A percentile compares a stretch with the other conserved stretches of the same genome.
These are phyloP conservation scores for Pluteus cervinus DNA, from an alignment of 768 basidiomycete genomes.

Conservation along the genomic window DNA sequence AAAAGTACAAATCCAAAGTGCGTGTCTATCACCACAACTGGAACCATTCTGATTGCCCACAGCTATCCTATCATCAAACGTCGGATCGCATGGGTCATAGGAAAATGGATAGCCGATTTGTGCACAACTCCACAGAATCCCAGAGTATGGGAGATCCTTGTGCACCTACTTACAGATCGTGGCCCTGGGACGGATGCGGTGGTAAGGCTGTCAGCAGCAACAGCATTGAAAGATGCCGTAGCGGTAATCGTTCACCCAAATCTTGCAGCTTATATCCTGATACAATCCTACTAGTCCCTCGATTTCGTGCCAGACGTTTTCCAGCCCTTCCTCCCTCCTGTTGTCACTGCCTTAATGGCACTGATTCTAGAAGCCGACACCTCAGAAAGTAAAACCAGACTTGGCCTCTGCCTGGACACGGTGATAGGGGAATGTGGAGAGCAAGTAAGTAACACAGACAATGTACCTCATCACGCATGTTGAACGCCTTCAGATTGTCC, in stretches of 20 bases:
- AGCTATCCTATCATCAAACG: slow-evolving; percentile 92
- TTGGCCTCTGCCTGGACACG: slow-evolving; percentile 63
- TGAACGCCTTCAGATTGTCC: slow-evolving; percentile 47
- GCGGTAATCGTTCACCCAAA: slow-evolving; percentile 45
- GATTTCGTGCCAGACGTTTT: slow-evolving; percentile 60
- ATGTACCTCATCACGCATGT: not conserved
- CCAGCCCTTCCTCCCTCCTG: slow-evolving; percentile 57
- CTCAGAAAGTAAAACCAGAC: slow-evolving; percentile 68
- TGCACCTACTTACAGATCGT: slow-evolving; percentile 68
- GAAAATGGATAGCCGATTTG: slow-evolving; percentile 78
- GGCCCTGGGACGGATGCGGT: slow-evolving; percentile 73
- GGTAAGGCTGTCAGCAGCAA: slow-evolving; percentile 80
- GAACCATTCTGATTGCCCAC: not conserved
- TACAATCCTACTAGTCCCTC: slow-evolving; percentile 39
- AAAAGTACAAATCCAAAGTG: slow-evolving; percentile 55
- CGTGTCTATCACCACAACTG: slow-evolving; percentile 10
- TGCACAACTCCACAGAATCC: slow-evolving; percentile 54
- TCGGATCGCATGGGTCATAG: slow-evolving; percentile 92
- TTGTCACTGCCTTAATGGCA: slow-evolving; percentile 59
- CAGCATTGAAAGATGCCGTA: slow-evolving; percentile 74
- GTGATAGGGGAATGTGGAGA: slow-evolving; percentile 55
- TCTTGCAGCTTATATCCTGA: slow-evolving; percentile 7
- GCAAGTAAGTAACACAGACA: slow-evolving; percentile 22
- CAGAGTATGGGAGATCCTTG: slow-evolving; percentile 74
- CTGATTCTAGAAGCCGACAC: slow-evolving; percentile 71